A percentile compares a stretch with the other conserved stretches of the same genome.
Conservation (phyloP, 2,329 filamentous ascomycete genomes). For the Aspergillus thermomutatus region DNA sequence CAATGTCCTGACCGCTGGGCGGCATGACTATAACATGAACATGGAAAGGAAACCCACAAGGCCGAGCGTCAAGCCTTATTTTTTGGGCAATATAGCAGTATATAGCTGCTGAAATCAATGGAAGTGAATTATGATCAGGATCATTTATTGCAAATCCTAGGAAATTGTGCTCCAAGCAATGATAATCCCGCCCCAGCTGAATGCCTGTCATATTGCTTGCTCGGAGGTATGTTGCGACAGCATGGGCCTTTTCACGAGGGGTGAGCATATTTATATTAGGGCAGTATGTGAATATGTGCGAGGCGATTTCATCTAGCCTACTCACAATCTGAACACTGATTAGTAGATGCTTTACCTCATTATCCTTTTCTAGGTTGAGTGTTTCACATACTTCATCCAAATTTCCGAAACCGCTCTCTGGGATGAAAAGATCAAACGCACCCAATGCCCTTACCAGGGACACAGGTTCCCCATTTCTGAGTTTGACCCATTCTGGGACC, state of each 20-base stretch:
- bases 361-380: not conserved
- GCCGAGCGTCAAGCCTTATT: constrained; percentile 71
- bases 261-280: constrained; percentile 55
- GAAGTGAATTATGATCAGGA: constrained; percentile 72
- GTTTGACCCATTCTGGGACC: constrained; percentile 69
- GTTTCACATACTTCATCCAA: constrained; percentile 60
- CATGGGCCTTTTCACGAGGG: constrained; percentile 64
- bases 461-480: constrained; percentile 51
- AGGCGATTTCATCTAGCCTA: constrained; percentile 64
- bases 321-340: constrained; percentile 52
- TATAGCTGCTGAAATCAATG: constrained; percentile 81
- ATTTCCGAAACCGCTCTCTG: constrained; percentile 70
- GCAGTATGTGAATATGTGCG: constrained; percentile 52
- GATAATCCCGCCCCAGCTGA: constrained; percentile 65
- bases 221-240: constrained; percentile 67
- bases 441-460: constrained; percentile 71
- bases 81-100: constrained; percentile 76
- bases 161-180: constrained; percentile 80
- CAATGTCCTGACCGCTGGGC: constrained; percentile 57
- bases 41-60: constrained; percentile 79
- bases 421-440: constrained; percentile 85
- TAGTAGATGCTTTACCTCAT: constrained; percentile 4
- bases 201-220: constrained; percentile 67
- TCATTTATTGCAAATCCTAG: constrained; percentile 77
- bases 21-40: constrained; percentile 76